These are phyloP conservation scores for Ceratocystis destructans DNA, from an alignment of 2,329 filamentous ascomycete species.

Conservation along the genomic window DNA sequence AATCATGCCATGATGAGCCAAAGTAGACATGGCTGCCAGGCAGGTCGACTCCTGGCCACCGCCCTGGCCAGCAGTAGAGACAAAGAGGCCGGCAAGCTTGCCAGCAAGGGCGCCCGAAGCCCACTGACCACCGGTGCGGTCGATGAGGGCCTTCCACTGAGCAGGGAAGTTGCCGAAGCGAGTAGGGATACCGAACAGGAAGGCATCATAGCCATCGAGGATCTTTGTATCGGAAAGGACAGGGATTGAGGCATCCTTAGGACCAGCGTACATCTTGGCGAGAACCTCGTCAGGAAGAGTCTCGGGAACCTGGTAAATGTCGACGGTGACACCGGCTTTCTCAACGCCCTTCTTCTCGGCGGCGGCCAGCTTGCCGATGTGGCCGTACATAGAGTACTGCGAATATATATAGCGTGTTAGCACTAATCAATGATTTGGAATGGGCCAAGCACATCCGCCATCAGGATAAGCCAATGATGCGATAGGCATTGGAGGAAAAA, in stretches of 20 bases:
- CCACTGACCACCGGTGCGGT: slow-evolving; percentile 81
- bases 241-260: slow-evolving; percentile 55
- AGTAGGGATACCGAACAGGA: slow-evolving; percentile 90
- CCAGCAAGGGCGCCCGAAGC: slow-evolving; percentile 59
- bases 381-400: slow-evolving; percentile 89
- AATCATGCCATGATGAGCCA: slow-evolving; percentile 87
- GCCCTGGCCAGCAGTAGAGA: slow-evolving; percentile 70
- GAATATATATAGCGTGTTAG: background rate
- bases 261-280: slow-evolving; percentile 76
- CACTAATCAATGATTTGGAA: background rate
- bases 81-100: slow-evolving; percentile 84
- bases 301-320: slow-evolving; percentile 79
- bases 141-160: slow-evolving; percentile 92
- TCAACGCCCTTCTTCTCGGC: slow-evolving; percentile 85
- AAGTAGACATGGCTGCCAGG: slow-evolving; percentile 66
- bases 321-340: slow-evolving; percentile 66
- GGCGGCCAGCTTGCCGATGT: slow-evolving; percentile 70
- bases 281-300: slow-evolving; percentile 77
- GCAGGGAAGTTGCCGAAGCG: slow-evolving; percentile 94
- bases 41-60: slow-evolving; percentile 90
- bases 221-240: slow-evolving; percentile 42
- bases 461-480: background rate
- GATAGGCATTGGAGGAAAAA: background rate
- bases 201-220: slow-evolving; percentile 67
- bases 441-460: background rate